Evolutionary conservation across 2,329 filamentous ascomycete species (phyloP).

Genomic region (Phialophora macrospora): DNA sequence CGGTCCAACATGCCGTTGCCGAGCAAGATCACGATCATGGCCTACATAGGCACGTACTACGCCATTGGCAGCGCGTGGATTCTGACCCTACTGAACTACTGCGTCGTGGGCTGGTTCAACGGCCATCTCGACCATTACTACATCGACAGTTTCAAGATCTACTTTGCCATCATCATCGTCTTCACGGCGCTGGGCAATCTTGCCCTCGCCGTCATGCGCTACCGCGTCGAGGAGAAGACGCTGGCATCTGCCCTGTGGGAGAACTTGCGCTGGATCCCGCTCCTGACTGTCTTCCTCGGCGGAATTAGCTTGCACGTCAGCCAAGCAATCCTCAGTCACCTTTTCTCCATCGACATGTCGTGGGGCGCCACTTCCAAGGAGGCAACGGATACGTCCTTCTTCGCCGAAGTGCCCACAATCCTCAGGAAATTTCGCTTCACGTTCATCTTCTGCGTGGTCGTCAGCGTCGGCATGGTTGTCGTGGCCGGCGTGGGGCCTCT

Average conservation of each 20-base stretch:
- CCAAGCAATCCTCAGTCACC: slow-evolving; percentile 77
- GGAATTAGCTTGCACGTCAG: slow-evolving; percentile 80
- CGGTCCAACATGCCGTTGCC: slow-evolving; percentile 64
- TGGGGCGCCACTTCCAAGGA: slow-evolving; percentile 88
- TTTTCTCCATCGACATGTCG: slow-evolving; percentile 83
- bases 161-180: slow-evolving; percentile 66
- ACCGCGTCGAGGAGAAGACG: slow-evolving; percentile 61
- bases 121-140: slow-evolving; percentile 70
- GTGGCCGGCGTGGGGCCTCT: slow-evolving; percentile 47
- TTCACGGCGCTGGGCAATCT: slow-evolving; percentile 68
- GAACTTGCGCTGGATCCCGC: slow-evolving; percentile 67
- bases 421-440: slow-evolving; percentile 74
- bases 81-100: slow-evolving; percentile 72
- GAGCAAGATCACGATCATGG: slow-evolving; percentile 72
- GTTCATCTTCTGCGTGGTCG: slow-evolving; percentile 52
- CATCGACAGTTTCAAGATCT: slow-evolving; percentile 68
- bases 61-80: slow-evolving; percentile 70
- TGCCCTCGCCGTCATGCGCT: slow-evolving; percentile 65
- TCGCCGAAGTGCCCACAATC: slow-evolving; percentile 80
- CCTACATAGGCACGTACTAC: slow-evolving; percentile 74
- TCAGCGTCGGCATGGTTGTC: slow-evolving; percentile 56
- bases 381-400: slow-evolving; percentile 72
- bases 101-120: slow-evolving; percentile 73
- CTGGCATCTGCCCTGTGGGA: slow-evolving; percentile 58
- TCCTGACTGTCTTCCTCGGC: slow-evolving; percentile 77